phyloP scores from a whole-genome alignment of 2,329 filamentous ascomycete species.

The Nigrospora oryzae region DNA sequence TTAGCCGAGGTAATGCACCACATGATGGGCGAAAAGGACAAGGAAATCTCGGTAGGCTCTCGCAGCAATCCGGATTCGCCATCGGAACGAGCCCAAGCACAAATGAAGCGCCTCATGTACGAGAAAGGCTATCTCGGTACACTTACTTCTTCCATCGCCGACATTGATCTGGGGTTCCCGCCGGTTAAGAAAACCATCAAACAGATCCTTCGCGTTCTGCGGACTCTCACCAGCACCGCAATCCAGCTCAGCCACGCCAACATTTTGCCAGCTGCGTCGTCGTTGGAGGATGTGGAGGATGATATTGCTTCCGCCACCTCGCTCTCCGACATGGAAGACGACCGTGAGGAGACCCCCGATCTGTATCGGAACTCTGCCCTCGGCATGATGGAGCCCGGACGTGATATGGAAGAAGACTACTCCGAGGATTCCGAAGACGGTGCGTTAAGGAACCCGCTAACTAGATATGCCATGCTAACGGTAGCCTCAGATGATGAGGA shows the following conservation, averaged over 20 bases:
- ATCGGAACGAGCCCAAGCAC: slow-evolving; percentile 58
- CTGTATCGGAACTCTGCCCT: slow-evolving; percentile 93
- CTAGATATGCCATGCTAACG: slow-evolving; percentile 3
- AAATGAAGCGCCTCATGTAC: slow-evolving; percentile 92
- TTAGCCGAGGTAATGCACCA: slow-evolving; percentile 88
- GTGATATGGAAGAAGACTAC: slow-evolving; percentile 62
- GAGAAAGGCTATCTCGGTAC: slow-evolving; percentile 93
- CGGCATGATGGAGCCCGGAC: slow-evolving; percentile 82
- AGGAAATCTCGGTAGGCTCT: slow-evolving; percentile 34
- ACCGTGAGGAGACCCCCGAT: slow-evolving; percentile 91
- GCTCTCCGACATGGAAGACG: slow-evolving; percentile 77
- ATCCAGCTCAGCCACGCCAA: slow-evolving; percentile 77
- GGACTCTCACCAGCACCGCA: slow-evolving; percentile 78
- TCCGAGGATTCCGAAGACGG: slow-evolving; percentile 65
- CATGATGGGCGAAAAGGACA: slow-evolving; percentile 78
- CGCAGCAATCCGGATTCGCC: slow-evolving; percentile 20
- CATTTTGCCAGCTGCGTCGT: slow-evolving; percentile 58
- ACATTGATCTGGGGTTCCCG: slow-evolving; percentile 91
- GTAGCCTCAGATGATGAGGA: slow-evolving; percentile 58
- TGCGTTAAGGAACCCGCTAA: slow-evolving; percentile 14
- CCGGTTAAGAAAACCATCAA: slow-evolving; percentile 91
- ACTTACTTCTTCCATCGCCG: slow-evolving; percentile 83
- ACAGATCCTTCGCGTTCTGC: slow-evolving; percentile 85
- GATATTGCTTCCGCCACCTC: slow-evolving; percentile 84
- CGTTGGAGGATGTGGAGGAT: slow-evolving; percentile 66